Evolutionary conservation across 2,329 filamentous ascomycete species (phyloP).

Genomic region (Verticillium nonalfalfae): DNA sequence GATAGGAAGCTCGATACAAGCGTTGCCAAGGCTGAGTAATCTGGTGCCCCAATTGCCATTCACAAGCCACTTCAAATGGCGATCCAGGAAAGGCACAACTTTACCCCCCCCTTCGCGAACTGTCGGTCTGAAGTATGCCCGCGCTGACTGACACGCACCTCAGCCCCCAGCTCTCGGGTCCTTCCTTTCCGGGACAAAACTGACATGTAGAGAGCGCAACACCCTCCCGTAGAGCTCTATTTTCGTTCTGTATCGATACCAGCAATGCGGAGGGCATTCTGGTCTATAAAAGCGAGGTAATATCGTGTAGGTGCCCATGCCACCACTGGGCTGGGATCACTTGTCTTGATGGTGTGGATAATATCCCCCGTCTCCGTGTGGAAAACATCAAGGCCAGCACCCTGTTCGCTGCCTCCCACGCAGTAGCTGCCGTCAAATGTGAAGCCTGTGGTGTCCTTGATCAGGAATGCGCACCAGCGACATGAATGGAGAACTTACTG

Average conservation of each 20-base stretch:
- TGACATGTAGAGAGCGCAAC: neutral
- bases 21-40: too few relatives aligned
- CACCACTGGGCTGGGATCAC: slow-evolving; percentile 57
- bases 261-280: slow-evolving; percentile 62
- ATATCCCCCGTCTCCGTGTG: slow-evolving; percentile 70
- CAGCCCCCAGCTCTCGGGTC: neutral
- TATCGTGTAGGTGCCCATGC: slow-evolving; percentile 73
- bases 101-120: too few relatives aligned
- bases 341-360: slow-evolving; percentile 65
- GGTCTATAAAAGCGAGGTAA: slow-evolving; percentile 66
- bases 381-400: slow-evolving; percentile 59
- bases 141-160: neutral
- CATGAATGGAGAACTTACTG: slow-evolving; percentile 32
- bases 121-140: neutral
- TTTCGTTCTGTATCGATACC: slow-evolving; percentile 47
- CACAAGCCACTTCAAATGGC: too few relatives aligned
- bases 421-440: slow-evolving; percentile 73
- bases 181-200: neutral
- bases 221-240: neutral
- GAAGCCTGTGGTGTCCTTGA: slow-evolving; percentile 45
- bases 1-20: too few relatives aligned
- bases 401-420: slow-evolving; percentile 68
- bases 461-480: neutral
- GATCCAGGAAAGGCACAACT: too few relatives aligned
- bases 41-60: too few relatives aligned